Evolutionary conservation across 2,329 filamentous ascomycete species (phyloP).

Genomic region (Endoconidiophora laricicola): DNA sequence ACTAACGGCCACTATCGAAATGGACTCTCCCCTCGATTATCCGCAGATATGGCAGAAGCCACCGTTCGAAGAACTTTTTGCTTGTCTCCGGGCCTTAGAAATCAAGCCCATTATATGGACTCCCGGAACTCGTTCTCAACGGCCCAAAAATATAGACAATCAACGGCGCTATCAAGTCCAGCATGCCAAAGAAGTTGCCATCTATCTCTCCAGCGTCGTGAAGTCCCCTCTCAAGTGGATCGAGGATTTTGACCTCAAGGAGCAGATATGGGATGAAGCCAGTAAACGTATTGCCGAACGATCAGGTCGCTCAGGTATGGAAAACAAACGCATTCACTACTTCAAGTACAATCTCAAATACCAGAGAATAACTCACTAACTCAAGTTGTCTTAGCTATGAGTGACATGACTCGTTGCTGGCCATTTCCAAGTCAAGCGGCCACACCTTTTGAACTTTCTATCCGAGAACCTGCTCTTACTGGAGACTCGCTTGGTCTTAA

Average conservation of each 20-base stretch:
- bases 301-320: constrained; percentile 54
- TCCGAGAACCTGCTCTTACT: constrained; percentile 76
- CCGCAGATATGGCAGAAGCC: constrained; percentile 74
- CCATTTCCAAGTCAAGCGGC: constrained; percentile 23
- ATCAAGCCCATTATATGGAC: constrained; percentile 55
- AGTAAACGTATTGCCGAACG: constrained; percentile 68
- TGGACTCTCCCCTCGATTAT: constrained; percentile 34
- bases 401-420: constrained; percentile 38
- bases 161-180: constrained; percentile 25
- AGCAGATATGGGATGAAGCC: constrained; percentile 61
- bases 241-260: constrained; percentile 44
- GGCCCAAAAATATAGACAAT: constrained; percentile 25
- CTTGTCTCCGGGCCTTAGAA: constrained; percentile 48
- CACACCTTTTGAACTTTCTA: constrained; percentile 42
- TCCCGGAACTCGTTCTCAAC: constrained; percentile 24
- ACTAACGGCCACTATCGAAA: background rate
- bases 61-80: constrained; percentile 43
- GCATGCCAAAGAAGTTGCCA: constrained; percentile 35
- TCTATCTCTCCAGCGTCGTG: constrained; percentile 55
- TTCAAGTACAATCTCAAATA: background rate
- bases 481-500: constrained; percentile 73
- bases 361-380: background rate
- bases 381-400: constrained; percentile 29
- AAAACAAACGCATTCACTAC: too few species aligned
- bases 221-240: constrained; percentile 54